Evolutionary conservation across 495 filamentous ascomycete genomes (phyloP).

Genomic region (Podospora pseudoanserina): DNA sequence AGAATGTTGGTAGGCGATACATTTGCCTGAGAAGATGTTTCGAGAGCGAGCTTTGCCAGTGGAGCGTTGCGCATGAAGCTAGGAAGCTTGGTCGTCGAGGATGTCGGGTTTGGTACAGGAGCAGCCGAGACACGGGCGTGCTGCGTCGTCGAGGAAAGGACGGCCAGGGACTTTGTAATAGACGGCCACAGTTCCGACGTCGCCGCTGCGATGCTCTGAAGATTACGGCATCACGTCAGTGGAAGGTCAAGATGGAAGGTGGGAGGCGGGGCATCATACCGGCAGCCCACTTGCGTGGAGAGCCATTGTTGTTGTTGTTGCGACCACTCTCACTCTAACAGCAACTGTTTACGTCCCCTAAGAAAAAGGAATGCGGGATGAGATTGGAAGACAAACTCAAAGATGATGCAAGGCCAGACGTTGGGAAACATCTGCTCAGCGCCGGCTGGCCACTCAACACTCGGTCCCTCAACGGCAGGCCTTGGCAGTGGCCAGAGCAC

Average conservation of each 20-base stretch:
- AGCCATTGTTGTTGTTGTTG: constrained; percentile 31
- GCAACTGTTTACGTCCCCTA: background rate
- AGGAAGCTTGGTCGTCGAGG: constrained; percentile 26
- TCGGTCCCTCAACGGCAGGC: constrained; percentile 15
- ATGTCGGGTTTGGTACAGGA: constrained; percentile 2
- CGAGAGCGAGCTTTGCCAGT: constrained; percentile 19
- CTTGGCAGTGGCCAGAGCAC: constrained; percentile 8
- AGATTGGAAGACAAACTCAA: constrained; percentile 4
- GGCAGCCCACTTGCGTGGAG: constrained; percentile 43
- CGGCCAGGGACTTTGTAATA: constrained; percentile 44
- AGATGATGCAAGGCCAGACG: constrained; percentile 21
- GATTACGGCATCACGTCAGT: constrained; percentile 5
- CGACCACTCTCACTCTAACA: constrained; percentile 16
- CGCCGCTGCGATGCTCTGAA: constrained; percentile 47
- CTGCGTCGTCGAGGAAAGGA: background rate
- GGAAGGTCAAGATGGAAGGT: background rate
- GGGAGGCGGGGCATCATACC: constrained; percentile 26
- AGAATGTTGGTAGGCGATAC: constrained; percentile 27
- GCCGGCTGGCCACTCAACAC: constrained; percentile 1
- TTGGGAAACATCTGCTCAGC: constrained; percentile 4
- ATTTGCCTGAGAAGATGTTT: constrained; percentile 16
- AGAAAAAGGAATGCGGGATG: constrained; percentile 14
- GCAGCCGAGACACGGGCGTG: constrained; percentile 4
- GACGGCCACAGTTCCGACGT: constrained; percentile 55
- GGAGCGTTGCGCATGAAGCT: constrained; percentile 38